Percentiles rank a stretch among this genome's conserved stretches.
These are phyloP conservation scores for Podaxis sp. DNA, from an alignment of 768 basidiomycete species.

Conservation along the genomic window DNA sequence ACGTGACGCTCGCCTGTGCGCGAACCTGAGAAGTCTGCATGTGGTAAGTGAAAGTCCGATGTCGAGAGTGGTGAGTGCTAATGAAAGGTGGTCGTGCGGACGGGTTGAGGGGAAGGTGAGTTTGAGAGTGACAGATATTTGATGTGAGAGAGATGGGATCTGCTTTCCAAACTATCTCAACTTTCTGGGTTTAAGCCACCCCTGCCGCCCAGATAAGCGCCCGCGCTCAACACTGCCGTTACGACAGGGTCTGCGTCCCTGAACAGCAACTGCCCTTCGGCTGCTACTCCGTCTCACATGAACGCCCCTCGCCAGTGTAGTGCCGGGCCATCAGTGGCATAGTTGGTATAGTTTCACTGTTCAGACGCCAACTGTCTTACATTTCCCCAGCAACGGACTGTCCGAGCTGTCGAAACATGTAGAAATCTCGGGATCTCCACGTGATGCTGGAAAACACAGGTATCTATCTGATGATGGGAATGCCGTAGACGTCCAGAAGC, in stretches of 20 bases:
- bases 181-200: not conserved
- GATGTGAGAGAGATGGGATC: conserved; percentile 11
- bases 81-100: too few relatives aligned
- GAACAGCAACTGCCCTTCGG: not conserved
- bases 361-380: not conserved
- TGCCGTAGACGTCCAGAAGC: too few relatives aligned
- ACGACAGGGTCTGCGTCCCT: not conserved
- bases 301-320: not conserved
- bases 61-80: not conserved
- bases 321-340: not conserved
- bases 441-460: not conserved
- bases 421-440: not conserved
- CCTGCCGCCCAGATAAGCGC: conserved; percentile 5
- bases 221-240: not conserved
- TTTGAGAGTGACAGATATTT: conserved; percentile 12
- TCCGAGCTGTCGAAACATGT: not conserved
- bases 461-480: not conserved
- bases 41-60: conserved; percentile 1
- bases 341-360: not conserved
- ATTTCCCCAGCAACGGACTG: not conserved
- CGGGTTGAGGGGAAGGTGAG: not conserved
- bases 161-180: not conserved
- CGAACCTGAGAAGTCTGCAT: conserved; percentile 24
- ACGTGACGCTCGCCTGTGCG: conserved; percentile 70
- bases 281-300: not conserved